A percentile compares a stretch with the other conserved stretches of the same genome.
These are phyloP conservation scores for Trichomonas gallinae DNA, from an alignment of 208 protist species.

Conservation along the genomic window DNA sequence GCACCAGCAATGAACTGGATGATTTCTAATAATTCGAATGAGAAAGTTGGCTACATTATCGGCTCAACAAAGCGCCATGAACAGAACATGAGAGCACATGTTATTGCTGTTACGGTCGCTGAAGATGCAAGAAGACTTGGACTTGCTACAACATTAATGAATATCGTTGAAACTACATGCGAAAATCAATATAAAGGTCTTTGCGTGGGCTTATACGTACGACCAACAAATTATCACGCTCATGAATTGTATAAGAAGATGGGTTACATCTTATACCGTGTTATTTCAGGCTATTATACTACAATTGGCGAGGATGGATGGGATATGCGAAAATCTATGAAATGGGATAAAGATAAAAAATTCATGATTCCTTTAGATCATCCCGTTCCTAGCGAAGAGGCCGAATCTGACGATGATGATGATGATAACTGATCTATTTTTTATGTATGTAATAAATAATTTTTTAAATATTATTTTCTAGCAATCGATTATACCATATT, in stretches of 20 bases:
- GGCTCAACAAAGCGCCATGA: neutral
- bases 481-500: no score
- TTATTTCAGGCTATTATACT: neutral
- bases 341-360: neutral
- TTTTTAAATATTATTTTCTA: no score
- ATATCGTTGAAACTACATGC: neutral
- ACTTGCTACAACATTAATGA: conserved; percentile 7
- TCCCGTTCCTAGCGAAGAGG: neutral
- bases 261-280: neutral
- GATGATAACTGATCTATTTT: no score
- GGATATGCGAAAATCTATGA: neutral
- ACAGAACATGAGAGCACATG: neutral
- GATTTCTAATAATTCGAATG: neutral
- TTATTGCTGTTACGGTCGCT: conserved; percentile 20
- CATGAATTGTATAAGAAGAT: conserved; percentile 7
- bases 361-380: neutral
- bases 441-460: no score
- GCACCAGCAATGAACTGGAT: neutral
- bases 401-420: neutral
- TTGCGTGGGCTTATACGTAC: neutral
- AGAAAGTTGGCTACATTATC: conserved; percentile 7
- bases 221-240: neutral
- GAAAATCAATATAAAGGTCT: neutral
- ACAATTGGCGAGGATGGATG: neutral
- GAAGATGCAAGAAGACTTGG: conserved; percentile 11